Evolutionary conservation across 176 grass and related monocot genomes (phyloP).

Genomic region (Calamus simplicifolius): DNA sequence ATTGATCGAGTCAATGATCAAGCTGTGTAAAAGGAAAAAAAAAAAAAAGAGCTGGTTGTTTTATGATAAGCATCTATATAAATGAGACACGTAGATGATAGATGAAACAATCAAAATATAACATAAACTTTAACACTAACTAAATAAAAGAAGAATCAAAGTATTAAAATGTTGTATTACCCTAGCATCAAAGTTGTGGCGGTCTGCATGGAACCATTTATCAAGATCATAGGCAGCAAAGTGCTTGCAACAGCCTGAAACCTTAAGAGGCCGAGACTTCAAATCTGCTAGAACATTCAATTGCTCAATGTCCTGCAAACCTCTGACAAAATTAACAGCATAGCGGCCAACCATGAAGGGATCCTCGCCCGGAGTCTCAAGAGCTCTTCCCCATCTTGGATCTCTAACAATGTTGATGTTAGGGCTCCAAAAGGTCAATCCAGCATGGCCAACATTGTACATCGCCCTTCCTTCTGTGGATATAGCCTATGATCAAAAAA

Average conservation of each 20-base stretch:
- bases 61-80: no score
- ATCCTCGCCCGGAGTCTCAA: background rate
- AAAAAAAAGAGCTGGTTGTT: no score
- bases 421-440: slow-evolving; percentile 7
- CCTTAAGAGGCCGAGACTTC: background rate
- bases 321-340: background rate
- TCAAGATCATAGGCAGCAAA: slow-evolving; percentile 3
- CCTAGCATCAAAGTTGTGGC: background rate
- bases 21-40: no score
- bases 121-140: no score
- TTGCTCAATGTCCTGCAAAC: background rate
- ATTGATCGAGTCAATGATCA: no score
- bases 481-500: background rate
- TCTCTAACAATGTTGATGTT: slow-evolving; percentile 6
- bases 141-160: background rate
- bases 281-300: background rate
- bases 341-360: background rate
- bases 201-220: background rate
- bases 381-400: slow-evolving; percentile 3
- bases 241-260: slow-evolving; percentile 5
- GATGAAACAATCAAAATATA: no score
- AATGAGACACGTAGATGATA: no score
- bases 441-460: background rate
- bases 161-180: background rate
- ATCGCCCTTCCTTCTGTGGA: slow-evolving; percentile 1